phyloP scores from a whole-genome alignment of 352 stramenopile species.

The Phytophthora quininea region DNA sequence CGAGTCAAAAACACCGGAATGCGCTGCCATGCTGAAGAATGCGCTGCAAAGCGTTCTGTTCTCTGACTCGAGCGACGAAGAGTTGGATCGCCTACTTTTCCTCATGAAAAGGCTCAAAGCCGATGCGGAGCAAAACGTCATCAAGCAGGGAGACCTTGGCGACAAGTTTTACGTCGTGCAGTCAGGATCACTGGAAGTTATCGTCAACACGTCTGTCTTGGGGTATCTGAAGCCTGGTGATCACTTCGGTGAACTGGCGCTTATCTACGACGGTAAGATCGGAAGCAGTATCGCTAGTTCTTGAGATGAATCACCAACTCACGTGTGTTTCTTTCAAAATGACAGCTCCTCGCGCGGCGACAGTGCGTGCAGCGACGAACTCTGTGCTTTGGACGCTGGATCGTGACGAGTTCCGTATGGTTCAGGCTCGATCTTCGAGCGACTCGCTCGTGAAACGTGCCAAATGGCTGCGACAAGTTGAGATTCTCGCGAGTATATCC shows the following conservation, averaged over 20 bases:
- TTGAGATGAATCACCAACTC: background rate
- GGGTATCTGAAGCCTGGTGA: constrained; percentile 60
- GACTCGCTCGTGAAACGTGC: constrained; percentile 77
- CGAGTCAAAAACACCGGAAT: constrained; percentile 67
- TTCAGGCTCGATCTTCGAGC: constrained; percentile 77
- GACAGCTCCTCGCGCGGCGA: constrained; percentile 87
- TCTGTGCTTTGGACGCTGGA: constrained; percentile 90
- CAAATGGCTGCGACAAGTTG: constrained; percentile 74
- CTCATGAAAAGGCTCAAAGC: constrained; percentile 80
- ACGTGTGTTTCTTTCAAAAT: too few relatives aligned
- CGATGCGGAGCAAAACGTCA: constrained; percentile 84
- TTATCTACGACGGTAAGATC: constrained; percentile 84
- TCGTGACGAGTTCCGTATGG: constrained; percentile 86
- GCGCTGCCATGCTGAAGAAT: constrained; percentile 53
- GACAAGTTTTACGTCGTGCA: constrained; percentile 94
- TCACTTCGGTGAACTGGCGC: constrained; percentile 90
- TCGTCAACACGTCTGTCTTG: constrained; percentile 67
- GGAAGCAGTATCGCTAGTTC: background rate
- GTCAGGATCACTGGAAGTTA: constrained; percentile 62
- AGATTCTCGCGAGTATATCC: constrained; percentile 72
- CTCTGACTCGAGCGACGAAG: constrained; percentile 64
- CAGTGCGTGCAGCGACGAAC: constrained; percentile 90
- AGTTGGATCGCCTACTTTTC: constrained; percentile 74
- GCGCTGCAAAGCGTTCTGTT: constrained; percentile 70
- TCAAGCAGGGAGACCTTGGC: constrained; percentile 91